These are phyloP conservation scores for Mrakia gelida DNA, from an alignment of 768 basidiomycete genomes.

Conservation along the genomic window DNA sequence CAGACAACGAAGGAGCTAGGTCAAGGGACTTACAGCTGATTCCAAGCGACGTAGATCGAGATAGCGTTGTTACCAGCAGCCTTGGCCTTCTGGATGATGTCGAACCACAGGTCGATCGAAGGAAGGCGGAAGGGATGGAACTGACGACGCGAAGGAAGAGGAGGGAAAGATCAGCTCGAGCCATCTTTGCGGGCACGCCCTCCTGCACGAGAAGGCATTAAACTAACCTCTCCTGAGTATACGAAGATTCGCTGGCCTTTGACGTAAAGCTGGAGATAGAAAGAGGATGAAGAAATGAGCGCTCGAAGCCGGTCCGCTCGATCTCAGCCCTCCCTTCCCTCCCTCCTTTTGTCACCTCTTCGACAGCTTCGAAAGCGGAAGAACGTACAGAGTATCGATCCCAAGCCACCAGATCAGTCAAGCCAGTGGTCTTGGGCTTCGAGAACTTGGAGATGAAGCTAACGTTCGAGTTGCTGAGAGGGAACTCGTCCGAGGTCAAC, in stretches of 20 bases:
- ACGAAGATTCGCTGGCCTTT: slow-evolving; percentile 10
- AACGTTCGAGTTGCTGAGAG: not conserved
- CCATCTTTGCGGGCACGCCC: too few species aligned
- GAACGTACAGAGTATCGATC: slow-evolving; percentile 8
- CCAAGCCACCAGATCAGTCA: not conserved
- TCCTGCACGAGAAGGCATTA: too few species aligned
- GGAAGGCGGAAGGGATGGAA: slow-evolving; percentile 17
- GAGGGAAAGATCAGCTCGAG: not conserved
- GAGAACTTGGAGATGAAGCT: not conserved
- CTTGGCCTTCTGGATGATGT: slow-evolving; percentile 13
- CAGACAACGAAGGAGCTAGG: too few species aligned
- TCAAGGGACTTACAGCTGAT: not conserved
- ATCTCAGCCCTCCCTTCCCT: not conserved
- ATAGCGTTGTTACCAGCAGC: slow-evolving; percentile 17
- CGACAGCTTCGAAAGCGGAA: too few species aligned
- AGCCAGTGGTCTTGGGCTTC: not conserved
- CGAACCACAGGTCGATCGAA: slow-evolving; percentile 1
- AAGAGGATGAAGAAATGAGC: not conserved
- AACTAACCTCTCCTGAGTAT: slow-evolving; percentile 4
- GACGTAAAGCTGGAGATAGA: not conserved
- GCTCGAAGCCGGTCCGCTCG: not conserved
- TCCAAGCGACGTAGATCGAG: slow-evolving; percentile 16
- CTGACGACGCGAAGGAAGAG: not conserved
- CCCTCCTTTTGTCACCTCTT: not conserved
- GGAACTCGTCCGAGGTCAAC: not conserved